phyloP scores from a whole-genome alignment of 2,329 filamentous ascomycete genomes.

The Ceratocystis papillata region DNA sequence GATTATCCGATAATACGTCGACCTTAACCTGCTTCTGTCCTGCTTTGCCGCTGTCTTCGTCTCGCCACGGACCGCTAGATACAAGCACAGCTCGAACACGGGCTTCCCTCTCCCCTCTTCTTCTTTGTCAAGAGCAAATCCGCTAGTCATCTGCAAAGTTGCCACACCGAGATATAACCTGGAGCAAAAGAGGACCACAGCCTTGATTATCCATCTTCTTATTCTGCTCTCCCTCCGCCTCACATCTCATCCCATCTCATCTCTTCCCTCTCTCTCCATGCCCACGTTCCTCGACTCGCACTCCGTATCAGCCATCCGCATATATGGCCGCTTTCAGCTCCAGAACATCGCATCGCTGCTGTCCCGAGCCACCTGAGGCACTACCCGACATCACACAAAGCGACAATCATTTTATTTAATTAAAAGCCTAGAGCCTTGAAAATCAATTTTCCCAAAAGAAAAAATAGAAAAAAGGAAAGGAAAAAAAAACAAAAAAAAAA shows the following conservation, averaged over 20 bases:
- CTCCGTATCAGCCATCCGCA: not conserved
- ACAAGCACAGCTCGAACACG: too few relatives aligned
- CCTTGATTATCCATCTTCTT: not conserved
- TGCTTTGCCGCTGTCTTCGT: not conserved
- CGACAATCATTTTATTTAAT: not conserved
- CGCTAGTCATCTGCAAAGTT: not conserved
- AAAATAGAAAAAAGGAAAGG: too few relatives aligned
- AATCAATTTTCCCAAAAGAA: not conserved
- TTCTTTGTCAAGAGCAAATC: not conserved
- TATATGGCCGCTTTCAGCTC: not conserved
- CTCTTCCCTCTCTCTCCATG: not conserved
- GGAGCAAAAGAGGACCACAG: not conserved
- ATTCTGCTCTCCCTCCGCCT: not conserved
- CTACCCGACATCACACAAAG: not conserved
- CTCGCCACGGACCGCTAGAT: not conserved
- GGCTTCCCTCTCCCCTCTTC: not conserved
- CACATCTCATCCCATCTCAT: not conserved
- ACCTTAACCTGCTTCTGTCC: not conserved
- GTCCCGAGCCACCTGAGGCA: not conserved
- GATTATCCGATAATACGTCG: not conserved
- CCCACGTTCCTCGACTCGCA: not conserved
- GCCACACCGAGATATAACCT: slow-evolving; percentile 16
- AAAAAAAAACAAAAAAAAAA: too few relatives aligned
- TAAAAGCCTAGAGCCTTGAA: not conserved
- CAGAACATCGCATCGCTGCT: not conserved